Base-by-base conservation (phyloP, 208 protist genomes). In the Vickermania ingenoplastis region DNA sequence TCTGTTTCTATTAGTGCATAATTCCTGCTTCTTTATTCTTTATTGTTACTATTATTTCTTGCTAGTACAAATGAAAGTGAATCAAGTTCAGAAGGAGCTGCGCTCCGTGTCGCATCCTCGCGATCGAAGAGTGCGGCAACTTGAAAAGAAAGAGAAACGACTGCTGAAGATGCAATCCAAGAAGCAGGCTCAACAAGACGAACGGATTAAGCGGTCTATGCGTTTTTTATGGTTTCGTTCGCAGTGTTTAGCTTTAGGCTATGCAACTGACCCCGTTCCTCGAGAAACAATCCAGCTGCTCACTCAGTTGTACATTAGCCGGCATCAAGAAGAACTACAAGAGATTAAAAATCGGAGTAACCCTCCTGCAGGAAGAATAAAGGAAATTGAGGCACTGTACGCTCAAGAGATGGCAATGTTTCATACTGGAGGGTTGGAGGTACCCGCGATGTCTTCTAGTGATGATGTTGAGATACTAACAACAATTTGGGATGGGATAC, bases 171-270 rank as follows among this genome's bases (percentile, higher is more conserved):
- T 85, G n/a, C 61, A 61, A 27, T 52, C 30, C 30, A 68, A 79
- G 28, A 78, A 83, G 41, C 63, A 59, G 28, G 52, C 59, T 17
- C 75, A 73, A 27, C 67, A 75, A 57, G 53, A 62, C 23, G 65
- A 76, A 57, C 30, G 77, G 26, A 11, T 49, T 3, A 74, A 75
- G 21, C 59, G 70, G 24, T 57, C 77, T 17, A 52, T 73, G 62
- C 81, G 82, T 29, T 83, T 81, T 56, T 77, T 75, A 25, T 93
- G 86, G 83, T 90, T 93, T 52, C 77, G 82, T 13, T 75, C 85
- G 60, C 82, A 89, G 69, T 86, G 78, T 55, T 41, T 76, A 2
- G 65, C 77, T 3, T 75, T 90, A 3, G 73, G 73, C 27, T 69
- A 69, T 54, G 62, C 65, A 25, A 41, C 21, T 17, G 22, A 54